A percentile compares a stretch with the other conserved stretches of the same genome.
Evolutionary conservation across 306 rosid genomes (phyloP).

Genomic region (Abrus pulchellus): DNA sequence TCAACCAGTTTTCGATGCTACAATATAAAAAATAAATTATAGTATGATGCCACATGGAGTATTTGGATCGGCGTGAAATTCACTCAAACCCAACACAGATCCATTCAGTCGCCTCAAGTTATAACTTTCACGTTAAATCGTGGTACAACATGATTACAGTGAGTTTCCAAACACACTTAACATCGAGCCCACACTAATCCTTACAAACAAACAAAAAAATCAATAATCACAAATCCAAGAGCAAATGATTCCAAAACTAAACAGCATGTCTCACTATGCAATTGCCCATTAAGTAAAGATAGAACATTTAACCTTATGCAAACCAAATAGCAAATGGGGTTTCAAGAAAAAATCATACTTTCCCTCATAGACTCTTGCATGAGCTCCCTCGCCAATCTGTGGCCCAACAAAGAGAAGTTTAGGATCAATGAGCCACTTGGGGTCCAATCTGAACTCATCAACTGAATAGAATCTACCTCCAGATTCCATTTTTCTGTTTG

Average conservation of each 20-base stretch:
- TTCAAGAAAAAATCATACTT: constrained; percentile 67
- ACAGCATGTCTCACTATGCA: constrained; percentile 5
- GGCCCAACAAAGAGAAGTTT: constrained; percentile 87
- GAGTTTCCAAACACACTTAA: no score
- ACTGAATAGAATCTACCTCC: constrained; percentile 76
- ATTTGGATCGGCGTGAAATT: no score
- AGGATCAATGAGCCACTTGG: constrained; percentile 89
- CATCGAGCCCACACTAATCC: not conserved
- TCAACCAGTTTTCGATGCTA: not conserved
- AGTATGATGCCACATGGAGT: no score
- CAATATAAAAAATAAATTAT: no score
- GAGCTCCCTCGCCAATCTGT: constrained; percentile 95
- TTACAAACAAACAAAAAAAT: not conserved
- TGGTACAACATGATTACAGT: no score
- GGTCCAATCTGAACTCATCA: constrained; percentile 85
- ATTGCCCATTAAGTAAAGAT: constrained; percentile 50
- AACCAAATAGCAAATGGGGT: constrained; percentile 36
- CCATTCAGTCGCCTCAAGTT: no score
- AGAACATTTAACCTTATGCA: constrained; percentile 26
- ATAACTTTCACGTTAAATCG: no score
- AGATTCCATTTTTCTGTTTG: constrained; percentile 68
- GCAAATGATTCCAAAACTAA: not conserved
- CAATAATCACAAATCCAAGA: constrained; percentile 38
- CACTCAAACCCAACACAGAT: no score
- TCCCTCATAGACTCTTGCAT: constrained; percentile 95